Percentiles rank a stretch among this genome's conserved stretches.
phyloP scores from a whole-genome alignment of 169 alveolate genomes.

The Plasmodium inui region DNA sequence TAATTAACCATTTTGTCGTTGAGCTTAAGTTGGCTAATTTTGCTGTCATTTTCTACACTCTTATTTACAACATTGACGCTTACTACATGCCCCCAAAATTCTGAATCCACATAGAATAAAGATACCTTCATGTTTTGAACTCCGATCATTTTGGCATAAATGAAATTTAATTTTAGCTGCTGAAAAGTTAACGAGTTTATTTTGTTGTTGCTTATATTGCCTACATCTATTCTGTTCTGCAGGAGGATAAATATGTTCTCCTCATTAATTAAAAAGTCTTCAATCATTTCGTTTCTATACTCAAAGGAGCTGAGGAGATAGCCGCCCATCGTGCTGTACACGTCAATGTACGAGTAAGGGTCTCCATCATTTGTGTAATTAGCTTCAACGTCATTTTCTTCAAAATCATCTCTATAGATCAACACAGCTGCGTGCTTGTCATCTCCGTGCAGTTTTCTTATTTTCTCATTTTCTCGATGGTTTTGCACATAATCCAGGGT shows the following conservation, averaged over 20 bases:
- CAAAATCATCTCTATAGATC: not conserved
- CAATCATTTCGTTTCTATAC: conserved; percentile 38
- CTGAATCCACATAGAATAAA: conserved; percentile 38
- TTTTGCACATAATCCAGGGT: conserved; percentile 22
- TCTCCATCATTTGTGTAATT: not conserved
- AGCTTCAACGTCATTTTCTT: not conserved
- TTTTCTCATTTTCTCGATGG: conserved; percentile 46
- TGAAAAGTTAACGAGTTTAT: conserved; percentile 15
- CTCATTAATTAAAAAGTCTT: conserved; percentile 48
- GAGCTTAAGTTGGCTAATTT: conserved; percentile 20
- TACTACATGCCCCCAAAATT: conserved; percentile 7
- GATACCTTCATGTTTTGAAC: not conserved
- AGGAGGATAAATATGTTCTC: conserved; percentile 31
- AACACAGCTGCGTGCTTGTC: conserved; percentile 38
- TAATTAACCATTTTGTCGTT: conserved; percentile 24
- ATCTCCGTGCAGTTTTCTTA: conserved; percentile 55
- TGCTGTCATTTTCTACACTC: not conserved
- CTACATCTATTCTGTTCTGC: conserved; percentile 45
- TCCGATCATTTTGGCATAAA: conserved; percentile 27
- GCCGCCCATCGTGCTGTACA: conserved; percentile 9
- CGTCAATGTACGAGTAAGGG: conserved; percentile 32
- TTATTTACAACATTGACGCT: not conserved
- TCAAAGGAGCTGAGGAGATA: conserved; percentile 43
- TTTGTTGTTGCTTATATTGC: conserved; percentile 25
- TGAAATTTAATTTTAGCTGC: conserved; percentile 23